These are phyloP conservation scores for Erigeron philadelphicus DNA, from an alignment of 140 eudicot species.

Conservation along the genomic window DNA sequence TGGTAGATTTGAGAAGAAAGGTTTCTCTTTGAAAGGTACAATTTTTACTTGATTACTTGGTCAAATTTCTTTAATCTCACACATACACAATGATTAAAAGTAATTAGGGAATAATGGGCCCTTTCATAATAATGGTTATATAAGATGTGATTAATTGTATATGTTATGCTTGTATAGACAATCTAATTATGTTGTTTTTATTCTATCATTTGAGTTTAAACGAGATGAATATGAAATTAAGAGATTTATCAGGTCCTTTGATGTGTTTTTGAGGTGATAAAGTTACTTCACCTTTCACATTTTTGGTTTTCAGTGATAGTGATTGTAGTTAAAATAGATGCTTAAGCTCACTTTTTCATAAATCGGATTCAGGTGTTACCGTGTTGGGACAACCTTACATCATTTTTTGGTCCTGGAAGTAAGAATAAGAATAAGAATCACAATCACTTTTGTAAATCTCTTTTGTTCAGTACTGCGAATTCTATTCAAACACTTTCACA, in stretches of 20 bases:
- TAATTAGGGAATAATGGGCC: conserved; percentile 25
- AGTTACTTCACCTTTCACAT: no score
- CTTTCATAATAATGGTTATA: background rate
- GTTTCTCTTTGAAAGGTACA: conserved; percentile 78
- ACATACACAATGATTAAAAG: conserved; percentile 4
- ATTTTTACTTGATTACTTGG: conserved; percentile 18
- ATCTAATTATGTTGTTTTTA: background rate
- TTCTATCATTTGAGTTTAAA: background rate
- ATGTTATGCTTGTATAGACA: background rate
- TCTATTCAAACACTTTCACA: no score
- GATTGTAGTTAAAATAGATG: no score
- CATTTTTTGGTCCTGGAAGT: no score
- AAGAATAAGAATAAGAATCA: no score
- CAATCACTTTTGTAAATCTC: no score
- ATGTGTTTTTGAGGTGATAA: background rate
- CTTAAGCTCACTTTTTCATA: no score
- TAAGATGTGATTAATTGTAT: background rate
- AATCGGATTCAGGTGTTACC: no score
- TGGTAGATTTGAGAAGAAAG: conserved; percentile 95
- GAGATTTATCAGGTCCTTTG: background rate
- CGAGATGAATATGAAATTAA: background rate
- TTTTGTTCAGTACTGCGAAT: no score
- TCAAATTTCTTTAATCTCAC: background rate
- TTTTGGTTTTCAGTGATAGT: no score
- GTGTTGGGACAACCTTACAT: no score